These are phyloP conservation scores for Aspergillus funiculosus DNA, from an alignment of 495 filamentous ascomycete genomes.

Conservation along the genomic window DNA sequence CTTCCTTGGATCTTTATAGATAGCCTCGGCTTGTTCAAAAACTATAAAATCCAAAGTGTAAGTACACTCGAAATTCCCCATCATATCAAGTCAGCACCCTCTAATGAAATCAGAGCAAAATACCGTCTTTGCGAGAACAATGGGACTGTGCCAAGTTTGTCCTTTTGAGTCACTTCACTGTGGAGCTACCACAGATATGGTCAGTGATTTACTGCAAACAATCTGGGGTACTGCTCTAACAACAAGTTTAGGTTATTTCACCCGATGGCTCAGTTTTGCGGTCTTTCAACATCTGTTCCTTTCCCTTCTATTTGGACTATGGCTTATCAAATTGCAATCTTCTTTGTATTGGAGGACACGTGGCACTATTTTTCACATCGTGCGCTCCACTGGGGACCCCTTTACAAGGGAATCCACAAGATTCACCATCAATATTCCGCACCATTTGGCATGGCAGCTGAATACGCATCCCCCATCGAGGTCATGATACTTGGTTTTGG, in stretches of 20 bases:
- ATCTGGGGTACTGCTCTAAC: not conserved
- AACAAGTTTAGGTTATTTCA: conserved; percentile 97
- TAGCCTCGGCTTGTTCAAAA: conserved; percentile 74
- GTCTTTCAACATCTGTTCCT: conserved; percentile 80
- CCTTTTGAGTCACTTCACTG: conserved; percentile 88
- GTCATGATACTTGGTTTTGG: conserved; percentile 96
- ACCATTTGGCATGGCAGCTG: conserved; percentile 91
- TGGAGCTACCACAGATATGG: conserved; percentile 98
- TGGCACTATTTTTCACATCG: conserved; percentile 99
- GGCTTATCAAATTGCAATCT: conserved; percentile 84
- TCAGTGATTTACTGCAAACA: conserved; percentile 22
- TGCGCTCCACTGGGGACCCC: conserved; percentile 86
- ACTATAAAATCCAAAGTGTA: conserved; percentile 90
- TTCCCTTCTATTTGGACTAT: conserved; percentile 83
- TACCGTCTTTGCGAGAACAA: conserved; percentile 84
- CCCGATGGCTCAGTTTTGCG: conserved; percentile 91
- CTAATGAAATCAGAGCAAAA: conserved; percentile 59
- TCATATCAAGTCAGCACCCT: not conserved
- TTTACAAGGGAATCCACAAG: conserved; percentile 95
- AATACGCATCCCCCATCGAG: conserved; percentile 97
- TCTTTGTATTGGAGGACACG: conserved; percentile 93
- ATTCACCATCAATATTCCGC: conserved; percentile 98
- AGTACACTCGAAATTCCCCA: conserved; percentile 23
- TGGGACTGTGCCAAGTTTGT: conserved; percentile 91
- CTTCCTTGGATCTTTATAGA: conserved; percentile 94